Evolutionary conservation across 2,329 filamentous ascomycete species (phyloP).

Genomic region (Bipolaris cookei): DNA sequence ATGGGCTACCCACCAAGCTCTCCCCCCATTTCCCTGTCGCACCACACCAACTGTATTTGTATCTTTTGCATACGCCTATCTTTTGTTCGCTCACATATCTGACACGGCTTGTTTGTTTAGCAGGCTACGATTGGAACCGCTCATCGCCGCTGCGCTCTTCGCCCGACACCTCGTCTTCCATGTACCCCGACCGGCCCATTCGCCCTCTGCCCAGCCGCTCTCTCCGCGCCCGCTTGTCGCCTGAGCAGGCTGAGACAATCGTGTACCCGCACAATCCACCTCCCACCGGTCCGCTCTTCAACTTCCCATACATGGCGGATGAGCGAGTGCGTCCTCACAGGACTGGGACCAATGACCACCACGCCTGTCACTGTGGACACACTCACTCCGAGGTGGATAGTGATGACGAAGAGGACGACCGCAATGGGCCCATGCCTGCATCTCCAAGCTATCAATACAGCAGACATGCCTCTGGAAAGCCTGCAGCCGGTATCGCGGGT

Average conservation of each 20-base stretch:
- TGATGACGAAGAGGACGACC: constrained; percentile 62
- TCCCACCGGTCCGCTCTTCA: constrained; percentile 75
- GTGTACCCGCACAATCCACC: constrained; percentile 80
- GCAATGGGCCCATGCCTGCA: constrained; percentile 49
- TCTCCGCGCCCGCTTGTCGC: constrained; percentile 84
- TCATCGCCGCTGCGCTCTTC: constrained; percentile 50
- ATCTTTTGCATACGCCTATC: constrained; percentile 29
- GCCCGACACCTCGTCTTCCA: constrained; percentile 76
- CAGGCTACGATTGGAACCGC: constrained; percentile 52
- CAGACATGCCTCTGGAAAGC: constrained; percentile 37
- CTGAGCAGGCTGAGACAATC: constrained; percentile 82
- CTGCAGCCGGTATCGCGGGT: constrained; percentile 35
- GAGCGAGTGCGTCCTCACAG: constrained; percentile 39
- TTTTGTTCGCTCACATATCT: constrained; percentile 38
- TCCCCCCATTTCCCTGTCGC: constrained; percentile 30
- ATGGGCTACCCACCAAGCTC: constrained; percentile 30
- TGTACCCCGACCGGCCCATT: constrained; percentile 90
- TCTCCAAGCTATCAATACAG: constrained; percentile 50
- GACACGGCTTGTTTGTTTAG: constrained; percentile 42
- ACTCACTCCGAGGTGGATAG: constrained; percentile 61
- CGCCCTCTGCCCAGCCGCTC: constrained; percentile 88
- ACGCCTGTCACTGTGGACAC: constrained; percentile 54
- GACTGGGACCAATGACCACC: constrained; percentile 61
- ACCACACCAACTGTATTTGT: constrained; percentile 29
- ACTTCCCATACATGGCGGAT: constrained; percentile 62